Percentiles rank a stretch among this genome's conserved stretches.
Conservation (phyloP, 2,329 filamentous ascomycete species). For the Pseudocercospora ulei region DNA sequence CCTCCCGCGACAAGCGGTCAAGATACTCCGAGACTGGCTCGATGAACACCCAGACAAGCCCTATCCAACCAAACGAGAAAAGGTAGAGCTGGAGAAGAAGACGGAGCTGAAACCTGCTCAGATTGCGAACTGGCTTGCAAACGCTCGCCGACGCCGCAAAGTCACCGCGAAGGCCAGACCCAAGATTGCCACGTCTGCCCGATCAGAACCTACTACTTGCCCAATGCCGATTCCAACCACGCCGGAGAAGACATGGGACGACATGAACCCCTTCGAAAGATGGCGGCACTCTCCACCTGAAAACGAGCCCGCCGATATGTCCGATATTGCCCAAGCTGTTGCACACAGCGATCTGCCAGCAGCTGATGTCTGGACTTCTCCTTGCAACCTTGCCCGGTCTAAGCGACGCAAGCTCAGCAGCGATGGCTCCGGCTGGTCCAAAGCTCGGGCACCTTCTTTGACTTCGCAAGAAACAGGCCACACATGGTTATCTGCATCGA, state of each 20-base stretch:
- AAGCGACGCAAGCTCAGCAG: constrained; percentile 44
- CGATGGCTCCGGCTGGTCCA: constrained; percentile 43
- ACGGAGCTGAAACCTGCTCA: constrained; percentile 76
- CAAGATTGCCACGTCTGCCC: constrained; percentile 48
- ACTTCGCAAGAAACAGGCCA: constrained; percentile 39
- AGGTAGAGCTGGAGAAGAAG: constrained; percentile 63
- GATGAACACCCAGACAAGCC: constrained; percentile 69
- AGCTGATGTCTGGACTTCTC: constrained; percentile 23
- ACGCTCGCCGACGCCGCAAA: constrained; percentile 75
- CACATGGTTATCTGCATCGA: constrained; percentile 26
- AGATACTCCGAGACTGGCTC: constrained; percentile 75
- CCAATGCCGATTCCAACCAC: constrained; percentile 65
- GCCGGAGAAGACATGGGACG: constrained; percentile 32
- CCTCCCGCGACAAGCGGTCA: constrained; percentile 71
- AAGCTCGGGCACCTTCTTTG: constrained; percentile 43
- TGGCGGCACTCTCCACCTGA: constrained; percentile 61
- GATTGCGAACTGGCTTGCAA: constrained; percentile 86
- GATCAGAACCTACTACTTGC: constrained; percentile 51
- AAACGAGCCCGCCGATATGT: constrained; percentile 56
- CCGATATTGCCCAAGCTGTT: constrained; percentile 55
- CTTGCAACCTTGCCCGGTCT: constrained; percentile 27
- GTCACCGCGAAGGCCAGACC: constrained; percentile 45
- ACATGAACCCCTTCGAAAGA: constrained; percentile 57
- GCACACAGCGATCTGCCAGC: constrained; percentile 30
- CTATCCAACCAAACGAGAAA: constrained; percentile 81